Evolutionary conservation across 352 stramenopile species (phyloP), one percentile per base, ranked within the genome.

Genomic region (Phytophthora constricta): DNA sequence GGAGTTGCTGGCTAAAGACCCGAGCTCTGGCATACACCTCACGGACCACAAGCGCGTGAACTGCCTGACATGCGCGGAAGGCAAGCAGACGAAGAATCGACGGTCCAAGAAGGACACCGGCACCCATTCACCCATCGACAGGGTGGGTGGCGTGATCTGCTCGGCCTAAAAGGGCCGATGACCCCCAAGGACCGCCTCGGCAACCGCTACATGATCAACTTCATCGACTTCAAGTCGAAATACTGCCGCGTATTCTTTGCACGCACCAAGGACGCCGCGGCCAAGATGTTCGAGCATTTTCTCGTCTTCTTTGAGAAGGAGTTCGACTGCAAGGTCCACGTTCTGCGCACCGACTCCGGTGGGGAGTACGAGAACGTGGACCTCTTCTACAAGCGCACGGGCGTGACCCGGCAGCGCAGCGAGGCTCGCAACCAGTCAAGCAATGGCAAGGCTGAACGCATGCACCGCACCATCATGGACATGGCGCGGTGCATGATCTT

Each of bases 391-490:
- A 31, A 50, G 4, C 1, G 45, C 5, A 61, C 33, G 0, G 69
- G 63, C 8, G 55, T 78, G 2, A 48, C 43, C 1, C 22, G 70
- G 0, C 70, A 77, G 16, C 14, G 26, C 7, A 57, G 55, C 2
- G 69, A 77, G 19, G 55, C 58, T 0, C 19, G 49, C 4, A 77
- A 74, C 34, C 34, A 59, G 23, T 49, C 58, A 2, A 25, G 22
- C 0, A 77, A 77, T 34, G 70, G 64, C 1, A 74, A 77, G 37
- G 63, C 63, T 1, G 70, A 74, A 33, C 39, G 65, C 2, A 71
- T 77, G 54, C 70, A 77, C 22, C 54, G 65, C 4, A 77, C 63
- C 0, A 58, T 77, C 2, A 64, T 74, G 53, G 70, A 77, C 62
- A 67, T 77, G 48, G 46, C 56, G 1, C 46, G 60, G 7, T 74